Conservation (phyloP, 352 stramenopile species). For the Globisporangium canariense region DNA sequence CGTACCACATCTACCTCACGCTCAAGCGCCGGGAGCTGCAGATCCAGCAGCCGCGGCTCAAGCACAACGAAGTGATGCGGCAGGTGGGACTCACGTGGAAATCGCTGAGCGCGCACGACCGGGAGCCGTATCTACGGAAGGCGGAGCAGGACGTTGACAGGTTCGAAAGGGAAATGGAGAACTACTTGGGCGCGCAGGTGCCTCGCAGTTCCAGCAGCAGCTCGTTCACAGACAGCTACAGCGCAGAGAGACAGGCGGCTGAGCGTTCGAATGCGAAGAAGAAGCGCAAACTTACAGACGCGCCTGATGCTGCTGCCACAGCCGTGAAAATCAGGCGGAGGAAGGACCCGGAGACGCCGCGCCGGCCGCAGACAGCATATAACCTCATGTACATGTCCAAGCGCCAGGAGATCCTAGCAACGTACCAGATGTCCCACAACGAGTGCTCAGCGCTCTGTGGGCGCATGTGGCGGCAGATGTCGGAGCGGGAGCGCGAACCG, state of each 20-base stretch:
- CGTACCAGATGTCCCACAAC: slow-evolving; percentile 66
- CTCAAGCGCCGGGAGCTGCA: slow-evolving; percentile 36
- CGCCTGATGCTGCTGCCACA: neutral
- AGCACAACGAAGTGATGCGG: slow-evolving; percentile 47
- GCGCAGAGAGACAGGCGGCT: neutral
- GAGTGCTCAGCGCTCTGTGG: slow-evolving; percentile 59
- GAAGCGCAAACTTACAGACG: slow-evolving; percentile 10
- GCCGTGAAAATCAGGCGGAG: slow-evolving; percentile 14
- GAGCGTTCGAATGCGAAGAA: slow-evolving; percentile 14
- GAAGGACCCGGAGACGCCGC: slow-evolving; percentile 25
- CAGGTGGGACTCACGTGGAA: slow-evolving; percentile 46
- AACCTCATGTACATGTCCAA: slow-evolving; percentile 67
- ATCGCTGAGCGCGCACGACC: slow-evolving; percentile 27
- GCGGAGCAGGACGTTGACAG: slow-evolving; percentile 42
- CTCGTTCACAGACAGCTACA: slow-evolving; percentile 3
- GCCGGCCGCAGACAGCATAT: slow-evolving; percentile 45
- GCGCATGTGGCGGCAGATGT: slow-evolving; percentile 58
- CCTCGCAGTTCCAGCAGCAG: slow-evolving; percentile 7
- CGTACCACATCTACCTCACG: slow-evolving; percentile 40
- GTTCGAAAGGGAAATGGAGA: slow-evolving; percentile 52
- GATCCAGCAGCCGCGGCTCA: slow-evolving; percentile 21
- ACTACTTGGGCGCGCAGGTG: slow-evolving; percentile 15
- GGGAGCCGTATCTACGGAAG: slow-evolving; percentile 29
- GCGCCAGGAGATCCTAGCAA: slow-evolving; percentile 42
- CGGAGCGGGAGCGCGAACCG: slow-evolving; percentile 37